Base-by-base conservation (phyloP, 495 filamentous ascomycete species). In the Penicillium subrubescens region DNA sequence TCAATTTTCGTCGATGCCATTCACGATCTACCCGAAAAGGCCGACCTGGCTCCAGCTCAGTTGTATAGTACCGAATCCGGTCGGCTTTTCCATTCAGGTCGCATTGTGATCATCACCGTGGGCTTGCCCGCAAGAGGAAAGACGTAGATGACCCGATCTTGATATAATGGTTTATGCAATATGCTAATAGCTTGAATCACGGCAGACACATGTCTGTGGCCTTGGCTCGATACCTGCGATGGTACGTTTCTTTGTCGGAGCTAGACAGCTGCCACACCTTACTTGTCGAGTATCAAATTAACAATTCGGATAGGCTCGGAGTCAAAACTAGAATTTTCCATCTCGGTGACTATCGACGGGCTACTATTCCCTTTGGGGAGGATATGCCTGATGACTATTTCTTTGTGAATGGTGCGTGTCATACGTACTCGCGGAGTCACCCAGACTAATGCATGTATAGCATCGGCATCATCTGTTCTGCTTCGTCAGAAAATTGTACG, bases 321-420 rank as follows among this genome's bases (percentile, higher is more conserved):
- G 96, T 99, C 56, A 99, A 99, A 81, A 98, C 95, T 29, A 89
- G 92, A 62, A 93, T 97, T 60, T 99, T 98, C 75, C 96, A 99
- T 73, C 82, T 99, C 17, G 95, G 96, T 46, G 96, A 99, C 76
- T 99, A 99, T 74, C 89, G 96, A 64, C 88, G 96, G 68, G 92
- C 92, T 23, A 94, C 92, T 15, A 88, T 98, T 62, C 93, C 93
- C 25, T 85, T 87, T 70, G 92, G 90, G 21, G 89, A 90, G 54
- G 88, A 96, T 71, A 91, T 98, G 53, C 96, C 96, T 2, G 90
- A 96, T 67, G 96, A 99, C 77, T 99, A 99, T 77, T 99, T 99
- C 80, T 95, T 90, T 72, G 90, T 97, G 43, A 93, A 99, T 75
- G 94, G 85, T 86, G 70, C 66, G 78, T 61, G 31, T 37, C 15